A percentile compares a stretch with the other conserved stretches of the same genome.
These are phyloP conservation scores for Annulohypoxylon nitens DNA, from an alignment of 495 filamentous ascomycete species.

Conservation along the genomic window DNA sequence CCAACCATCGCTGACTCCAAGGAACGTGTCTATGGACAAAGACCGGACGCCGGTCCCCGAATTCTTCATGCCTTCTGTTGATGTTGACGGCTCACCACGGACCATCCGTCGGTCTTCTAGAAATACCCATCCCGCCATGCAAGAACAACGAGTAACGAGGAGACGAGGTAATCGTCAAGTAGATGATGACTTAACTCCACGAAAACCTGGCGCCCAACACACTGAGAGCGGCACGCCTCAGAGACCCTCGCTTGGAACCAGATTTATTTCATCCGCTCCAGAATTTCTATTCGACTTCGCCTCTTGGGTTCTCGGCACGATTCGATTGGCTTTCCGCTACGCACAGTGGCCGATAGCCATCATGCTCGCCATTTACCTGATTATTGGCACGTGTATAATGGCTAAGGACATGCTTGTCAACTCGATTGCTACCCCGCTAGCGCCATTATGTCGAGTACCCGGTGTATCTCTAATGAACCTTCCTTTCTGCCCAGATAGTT, in stretches of 20 bases:
- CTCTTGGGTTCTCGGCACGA: conserved; percentile 63
- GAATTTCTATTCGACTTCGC: conserved; percentile 50
- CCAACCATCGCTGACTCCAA: conserved; percentile 57
- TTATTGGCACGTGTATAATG: conserved; percentile 62
- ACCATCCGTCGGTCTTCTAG: conserved; percentile 43
- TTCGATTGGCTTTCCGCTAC: conserved; percentile 63
- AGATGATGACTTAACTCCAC: conserved; percentile 11
- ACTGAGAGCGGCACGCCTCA: not conserved
- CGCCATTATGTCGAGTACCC: conserved; percentile 74
- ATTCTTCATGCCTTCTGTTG: conserved; percentile 60
- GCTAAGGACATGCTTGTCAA: conserved; percentile 65
- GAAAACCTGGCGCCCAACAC: not conserved
- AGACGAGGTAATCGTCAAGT: conserved; percentile 42
- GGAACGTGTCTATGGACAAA: conserved; percentile 52
- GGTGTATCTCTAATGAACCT: conserved; percentile 68
- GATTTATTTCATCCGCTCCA: conserved; percentile 45
- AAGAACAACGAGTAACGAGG: conserved; percentile 39
- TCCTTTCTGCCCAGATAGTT: conserved; percentile 67
- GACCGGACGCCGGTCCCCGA: conserved; percentile 54
- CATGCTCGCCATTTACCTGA: conserved; percentile 65
- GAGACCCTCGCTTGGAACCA: conserved; percentile 32
- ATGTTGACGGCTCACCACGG: conserved; percentile 47
- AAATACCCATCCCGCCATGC: conserved; percentile 34
- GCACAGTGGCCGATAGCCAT: conserved; percentile 69
- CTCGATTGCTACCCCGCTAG: conserved; percentile 64